These are phyloP conservation scores for Talaromyces sp. DNA, from an alignment of 2,329 filamentous ascomycete species.

Conservation along the genomic window DNA sequence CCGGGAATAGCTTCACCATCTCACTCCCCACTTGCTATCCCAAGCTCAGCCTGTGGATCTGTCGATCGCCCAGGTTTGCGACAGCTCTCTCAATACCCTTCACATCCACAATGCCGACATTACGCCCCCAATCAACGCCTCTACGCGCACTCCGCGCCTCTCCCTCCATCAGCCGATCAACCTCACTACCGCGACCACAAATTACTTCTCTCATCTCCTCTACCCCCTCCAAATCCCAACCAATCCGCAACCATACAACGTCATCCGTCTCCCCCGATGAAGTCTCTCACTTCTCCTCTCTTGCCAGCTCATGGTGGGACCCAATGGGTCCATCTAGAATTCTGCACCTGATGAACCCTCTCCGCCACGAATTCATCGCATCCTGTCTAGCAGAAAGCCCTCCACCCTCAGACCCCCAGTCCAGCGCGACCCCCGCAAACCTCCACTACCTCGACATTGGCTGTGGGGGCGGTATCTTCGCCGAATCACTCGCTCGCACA, in stretches of 20 bases:
- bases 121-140: conserved; percentile 8
- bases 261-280: conserved; percentile 85
- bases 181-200: conserved; percentile 1
- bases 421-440: conserved; percentile 24
- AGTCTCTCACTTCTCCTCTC: conserved; percentile 89
- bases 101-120: conserved; percentile 14
- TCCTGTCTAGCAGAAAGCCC: conserved; percentile 65
- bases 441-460: conserved; percentile 82
- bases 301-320: conserved; percentile 97
- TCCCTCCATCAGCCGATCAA: conserved; percentile 1
- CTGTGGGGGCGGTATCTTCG: conserved; percentile 95
- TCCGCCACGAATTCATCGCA: conserved; percentile 89
- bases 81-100: not conserved
- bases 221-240: not conserved
- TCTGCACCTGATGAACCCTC: conserved; percentile 96
- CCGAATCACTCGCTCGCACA: conserved; percentile 63
- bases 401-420: conserved; percentile 33
- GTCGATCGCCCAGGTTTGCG: too few species aligned
- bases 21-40: not conserved
- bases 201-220: conserved; percentile 1
- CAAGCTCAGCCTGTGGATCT: not conserved
- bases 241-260: conserved; percentile 35
- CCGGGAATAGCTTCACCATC: conserved; percentile 20
- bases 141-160: conserved; percentile 14
- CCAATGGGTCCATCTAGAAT: conserved; percentile 88